A percentile compares a stretch with the other conserved stretches of the same genome.
phyloP scores from a whole-genome alignment of 1,139 yeast species.

The Scheffersomyces quercinus region DNA sequence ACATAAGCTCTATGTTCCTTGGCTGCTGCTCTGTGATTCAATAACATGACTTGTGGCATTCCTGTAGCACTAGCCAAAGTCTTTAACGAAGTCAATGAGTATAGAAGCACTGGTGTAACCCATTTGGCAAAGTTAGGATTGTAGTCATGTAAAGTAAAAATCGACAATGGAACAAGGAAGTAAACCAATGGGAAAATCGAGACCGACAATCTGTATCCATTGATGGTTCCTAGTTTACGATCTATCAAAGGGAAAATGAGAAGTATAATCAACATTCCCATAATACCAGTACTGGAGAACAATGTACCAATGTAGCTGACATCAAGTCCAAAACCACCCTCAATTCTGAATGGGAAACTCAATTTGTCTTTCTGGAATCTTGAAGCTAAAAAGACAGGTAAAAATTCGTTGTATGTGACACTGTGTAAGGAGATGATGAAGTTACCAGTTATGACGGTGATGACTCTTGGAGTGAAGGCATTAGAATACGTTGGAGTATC shows the following conservation, averaged over 20 bases:
- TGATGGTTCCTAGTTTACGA: slow-evolving; percentile 45
- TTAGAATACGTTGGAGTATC: slow-evolving; percentile 14
- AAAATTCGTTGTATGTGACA: slow-evolving; percentile 57
- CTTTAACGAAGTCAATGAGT: slow-evolving; percentile 24
- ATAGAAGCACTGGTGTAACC: slow-evolving; percentile 24
- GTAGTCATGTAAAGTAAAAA: slow-evolving; percentile 41
- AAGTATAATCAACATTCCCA: slow-evolving; percentile 54
- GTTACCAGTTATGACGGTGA: slow-evolving; percentile 42
- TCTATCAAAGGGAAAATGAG: slow-evolving; percentile 58
- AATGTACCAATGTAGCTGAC: slow-evolving; percentile 47
- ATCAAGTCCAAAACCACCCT: slow-evolving; percentile 50
- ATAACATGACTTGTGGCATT: slow-evolving; percentile 21
- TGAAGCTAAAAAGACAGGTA: slow-evolving; percentile 62
- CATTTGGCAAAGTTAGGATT: slow-evolving; percentile 24
- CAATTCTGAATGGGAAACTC: slow-evolving; percentile 47
- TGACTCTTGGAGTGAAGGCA: slow-evolving; percentile 36
- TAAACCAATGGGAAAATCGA: slow-evolving; percentile 50
- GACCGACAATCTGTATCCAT: slow-evolving; percentile 43
- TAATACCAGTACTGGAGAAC: slow-evolving; percentile 55
- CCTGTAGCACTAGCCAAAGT: slow-evolving; percentile 22
- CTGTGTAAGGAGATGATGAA: slow-evolving; percentile 49
- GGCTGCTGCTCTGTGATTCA: slow-evolving; percentile 24
- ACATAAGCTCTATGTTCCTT: slow-evolving; percentile 25
- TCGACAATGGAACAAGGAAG: slow-evolving; percentile 48
- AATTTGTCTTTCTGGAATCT: slow-evolving; percentile 33